Conservation (phyloP, 495 filamentous ascomycete genomes). For the Tricharina praecox region DNA sequence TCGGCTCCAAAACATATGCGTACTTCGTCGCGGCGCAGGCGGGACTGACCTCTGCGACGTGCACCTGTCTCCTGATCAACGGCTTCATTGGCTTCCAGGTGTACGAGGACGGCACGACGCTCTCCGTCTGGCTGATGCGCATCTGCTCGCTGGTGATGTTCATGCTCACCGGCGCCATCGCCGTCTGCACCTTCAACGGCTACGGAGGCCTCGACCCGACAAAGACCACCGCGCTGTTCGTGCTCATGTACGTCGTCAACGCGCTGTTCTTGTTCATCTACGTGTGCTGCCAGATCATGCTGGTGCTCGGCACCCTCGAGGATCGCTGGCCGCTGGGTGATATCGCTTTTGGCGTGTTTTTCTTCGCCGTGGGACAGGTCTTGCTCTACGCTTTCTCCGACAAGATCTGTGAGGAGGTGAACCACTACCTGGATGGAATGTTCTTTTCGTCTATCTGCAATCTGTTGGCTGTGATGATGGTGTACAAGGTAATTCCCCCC, state of each 20-base stretch:
- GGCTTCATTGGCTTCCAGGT: slow-evolving; percentile 98
- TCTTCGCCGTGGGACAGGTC: slow-evolving; percentile 86
- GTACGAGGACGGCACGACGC: slow-evolving; percentile 92
- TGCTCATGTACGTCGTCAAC: slow-evolving; percentile 83
- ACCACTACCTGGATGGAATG: slow-evolving; percentile 87
- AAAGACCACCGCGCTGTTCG: slow-evolving; percentile 76
- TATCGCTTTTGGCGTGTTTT: slow-evolving; percentile 79
- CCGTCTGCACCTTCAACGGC: slow-evolving; percentile 80
- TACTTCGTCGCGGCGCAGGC: slow-evolving; percentile 84
- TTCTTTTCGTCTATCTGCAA: slow-evolving; percentile 94
- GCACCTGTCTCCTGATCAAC: slow-evolving; percentile 83
- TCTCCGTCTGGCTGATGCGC: slow-evolving; percentile 87
- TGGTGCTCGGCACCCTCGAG: slow-evolving; percentile 78
- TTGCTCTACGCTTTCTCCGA: slow-evolving; percentile 79
- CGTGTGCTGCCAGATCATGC: slow-evolving; percentile 67
- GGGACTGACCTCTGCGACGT: slow-evolving; percentile 76
- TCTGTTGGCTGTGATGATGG: slow-evolving; percentile 95
- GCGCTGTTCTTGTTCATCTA: slow-evolving; percentile 74
- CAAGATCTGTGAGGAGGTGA: slow-evolving; percentile 64
- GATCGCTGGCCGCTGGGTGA: slow-evolving; percentile 92
- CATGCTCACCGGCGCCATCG: slow-evolving; percentile 67
- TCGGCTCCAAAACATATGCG: slow-evolving; percentile 58
- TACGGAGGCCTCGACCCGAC: slow-evolving; percentile 74
- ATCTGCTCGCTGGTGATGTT: slow-evolving; percentile 64
- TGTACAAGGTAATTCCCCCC: slow-evolving; percentile 66